A percentile compares a stretch with the other conserved stretches of the same genome.
Conservation (phyloP, 1,284 basidiomycete species). For the Tremellales sp. region DNA sequence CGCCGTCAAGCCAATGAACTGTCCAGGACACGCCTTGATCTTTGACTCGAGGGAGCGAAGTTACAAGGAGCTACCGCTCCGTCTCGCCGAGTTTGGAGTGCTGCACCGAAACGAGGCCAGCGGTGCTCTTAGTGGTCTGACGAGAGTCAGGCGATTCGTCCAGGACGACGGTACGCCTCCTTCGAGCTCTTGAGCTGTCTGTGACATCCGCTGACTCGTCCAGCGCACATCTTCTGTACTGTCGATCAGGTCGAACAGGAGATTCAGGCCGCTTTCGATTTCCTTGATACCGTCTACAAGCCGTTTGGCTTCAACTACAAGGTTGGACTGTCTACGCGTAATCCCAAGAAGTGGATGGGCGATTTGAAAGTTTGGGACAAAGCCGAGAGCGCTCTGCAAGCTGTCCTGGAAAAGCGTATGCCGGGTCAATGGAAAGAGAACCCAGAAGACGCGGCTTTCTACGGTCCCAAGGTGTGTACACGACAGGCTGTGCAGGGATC, state of each 20-base stretch:
- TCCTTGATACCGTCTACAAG: conserved; percentile 90
- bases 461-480: conserved; percentile 72
- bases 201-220: neutral
- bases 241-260: conserved; percentile 87
- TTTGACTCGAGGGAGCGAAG: conserved; percentile 92
- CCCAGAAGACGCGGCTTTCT: conserved; percentile 95
- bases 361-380: conserved; percentile 83
- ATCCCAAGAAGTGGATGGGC: conserved; percentile 89
- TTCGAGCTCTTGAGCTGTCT: neutral
- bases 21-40: conserved; percentile 94
- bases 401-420: conserved; percentile 80
- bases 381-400: conserved; percentile 79
- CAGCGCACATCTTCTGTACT: conserved; percentile 80
- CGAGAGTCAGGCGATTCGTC: conserved; percentile 88
- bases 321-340: conserved; percentile 88
- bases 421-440: conserved; percentile 91
- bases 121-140: conserved; percentile 89
- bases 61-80: conserved; percentile 92
- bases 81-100: conserved; percentile 98
- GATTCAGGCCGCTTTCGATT: conserved; percentile 83
- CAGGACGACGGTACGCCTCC: conserved; percentile 78
- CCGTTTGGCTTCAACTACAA: conserved; percentile 97
- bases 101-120: conserved; percentile 96
- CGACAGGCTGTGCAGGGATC: neutral
- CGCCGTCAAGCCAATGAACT: conserved; percentile 98